Conservation (phyloP, 2,329 filamentous ascomycete genomes). For the Orbilia quercus region DNA sequence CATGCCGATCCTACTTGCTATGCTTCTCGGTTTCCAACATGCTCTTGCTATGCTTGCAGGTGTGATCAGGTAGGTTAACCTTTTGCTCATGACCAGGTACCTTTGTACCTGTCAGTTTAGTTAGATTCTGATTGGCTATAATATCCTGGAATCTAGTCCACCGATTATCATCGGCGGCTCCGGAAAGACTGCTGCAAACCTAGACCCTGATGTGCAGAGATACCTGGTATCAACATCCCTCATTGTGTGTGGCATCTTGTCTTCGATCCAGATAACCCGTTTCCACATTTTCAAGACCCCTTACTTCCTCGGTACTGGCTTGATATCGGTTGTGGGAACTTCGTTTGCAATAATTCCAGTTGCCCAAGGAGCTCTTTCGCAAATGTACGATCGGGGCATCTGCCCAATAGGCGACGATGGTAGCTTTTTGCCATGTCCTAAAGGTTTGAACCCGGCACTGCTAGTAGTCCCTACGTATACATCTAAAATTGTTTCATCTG, state of each 20-base stretch:
- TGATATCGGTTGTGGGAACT: constrained; percentile 81
- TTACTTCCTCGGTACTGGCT: constrained; percentile 73
- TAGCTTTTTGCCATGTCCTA: constrained; percentile 39
- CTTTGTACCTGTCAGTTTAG: too few species aligned
- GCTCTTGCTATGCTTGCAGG: constrained; percentile 74
- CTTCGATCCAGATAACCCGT: constrained; percentile 74
- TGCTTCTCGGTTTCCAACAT: constrained; percentile 75
- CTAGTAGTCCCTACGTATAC: too few species aligned
- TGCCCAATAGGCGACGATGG: constrained; percentile 66
- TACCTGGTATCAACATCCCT: constrained; percentile 77
- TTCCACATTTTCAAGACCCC: constrained; percentile 73
- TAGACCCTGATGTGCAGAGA: constrained; percentile 68
- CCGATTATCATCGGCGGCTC: constrained; percentile 72
- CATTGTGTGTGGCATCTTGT: constrained; percentile 75
- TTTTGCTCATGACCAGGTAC: not conserved
- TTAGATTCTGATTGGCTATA: constrained; percentile 64
- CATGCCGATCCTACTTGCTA: constrained; percentile 74
- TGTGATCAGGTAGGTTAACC: constrained; percentile 61
- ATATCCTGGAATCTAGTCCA: constrained; percentile 64
- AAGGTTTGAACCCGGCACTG: too few species aligned
- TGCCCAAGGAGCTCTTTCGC: constrained; percentile 75
- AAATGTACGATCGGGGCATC: constrained; percentile 77
- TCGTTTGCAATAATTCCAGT: constrained; percentile 78
- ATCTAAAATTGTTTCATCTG: constrained; percentile 25
- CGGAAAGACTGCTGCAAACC: constrained; percentile 68